Conservation (phyloP, 768 basidiomycete species). For the Rhizopogon salebrosus region DNA sequence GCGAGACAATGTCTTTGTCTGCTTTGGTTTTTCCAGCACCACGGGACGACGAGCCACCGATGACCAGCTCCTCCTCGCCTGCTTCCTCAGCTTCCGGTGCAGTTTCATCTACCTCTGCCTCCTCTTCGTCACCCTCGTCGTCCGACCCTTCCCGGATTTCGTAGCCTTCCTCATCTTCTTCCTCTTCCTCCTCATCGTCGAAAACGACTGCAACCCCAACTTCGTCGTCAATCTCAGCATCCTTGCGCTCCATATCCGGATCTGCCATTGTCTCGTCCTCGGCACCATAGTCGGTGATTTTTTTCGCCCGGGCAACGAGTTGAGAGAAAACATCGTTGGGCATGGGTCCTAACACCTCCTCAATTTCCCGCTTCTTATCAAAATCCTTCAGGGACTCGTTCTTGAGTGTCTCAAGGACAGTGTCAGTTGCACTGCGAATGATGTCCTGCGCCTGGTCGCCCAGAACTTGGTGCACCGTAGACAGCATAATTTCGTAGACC, state of each 20-base stretch:
- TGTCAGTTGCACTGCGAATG: slow-evolving; percentile 93
- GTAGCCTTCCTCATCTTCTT: slow-evolving; percentile 84
- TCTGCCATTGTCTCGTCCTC: slow-evolving; percentile 79
- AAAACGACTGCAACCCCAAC: slow-evolving; percentile 98
- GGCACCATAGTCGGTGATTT: slow-evolving; percentile 92
- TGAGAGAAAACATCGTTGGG: slow-evolving; percentile 75
- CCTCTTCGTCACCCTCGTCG: slow-evolving; percentile 63
- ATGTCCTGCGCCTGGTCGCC: slow-evolving; percentile 97
- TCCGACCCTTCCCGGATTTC: slow-evolving; percentile 83
- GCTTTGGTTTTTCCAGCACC: slow-evolving; percentile 43
- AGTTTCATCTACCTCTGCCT: slow-evolving; percentile 33
- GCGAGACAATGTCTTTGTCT: slow-evolving; percentile 79
- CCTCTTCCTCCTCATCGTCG: slow-evolving; percentile 95
- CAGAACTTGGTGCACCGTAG: slow-evolving; percentile 73
- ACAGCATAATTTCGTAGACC: slow-evolving; percentile 88
- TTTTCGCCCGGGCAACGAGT: slow-evolving; percentile 81
- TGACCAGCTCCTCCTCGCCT: slow-evolving; percentile 68
- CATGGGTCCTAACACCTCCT: slow-evolving; percentile 63
- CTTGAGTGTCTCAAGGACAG: slow-evolving; percentile 83
- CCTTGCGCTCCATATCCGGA: slow-evolving; percentile 75
- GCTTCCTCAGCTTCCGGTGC: slow-evolving; percentile 40
- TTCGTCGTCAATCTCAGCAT: slow-evolving; percentile 91
- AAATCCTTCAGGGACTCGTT: slow-evolving; percentile 89
- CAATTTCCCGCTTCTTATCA: slow-evolving; percentile 94
- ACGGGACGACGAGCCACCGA: slow-evolving; percentile 58